Evolutionary conservation across 2,329 filamentous ascomycete genomes (phyloP), one percentile per base, ranked within the genome.

Genomic region (Paramyrothecium roridum): DNA sequence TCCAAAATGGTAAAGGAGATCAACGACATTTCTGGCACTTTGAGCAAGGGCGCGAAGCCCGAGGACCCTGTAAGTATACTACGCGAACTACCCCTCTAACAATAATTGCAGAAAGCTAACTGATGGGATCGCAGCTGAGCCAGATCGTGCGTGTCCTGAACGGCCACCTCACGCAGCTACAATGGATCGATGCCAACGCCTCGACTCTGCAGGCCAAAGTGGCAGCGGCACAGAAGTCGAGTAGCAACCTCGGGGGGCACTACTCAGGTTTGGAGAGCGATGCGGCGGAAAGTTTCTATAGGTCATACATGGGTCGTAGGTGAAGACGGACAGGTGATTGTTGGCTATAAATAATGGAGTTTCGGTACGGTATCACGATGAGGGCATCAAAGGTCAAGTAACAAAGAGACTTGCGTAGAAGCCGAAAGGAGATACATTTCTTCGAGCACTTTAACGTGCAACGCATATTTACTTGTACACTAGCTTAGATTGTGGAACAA

Each of bases 1-100:
- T 87, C 86, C 50, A 93, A 91, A 75, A 98, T 99, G 92, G 96
- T 99, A 64, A 93, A 96, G 69, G 95, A 98, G 74, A 96, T 99
- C 70, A 99, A 99, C 70, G 86, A 88, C 63, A 93, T 96, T 59
- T 95, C 91, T n/a, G 84, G 90, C 54, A 91, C 87, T 22, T 77
- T 99, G 61, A 93, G 86, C 80, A 96, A 96, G 81, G 91, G 89
- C 56, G 88, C 83, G 73, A 96, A 96, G 74, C 84, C 90, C 26
- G 90, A 95, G 70, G 91, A 95, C 74, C 90, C 90, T 62, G 91
- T 95, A 82, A 75, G 87, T 82, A 4, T 6, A 30, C 10, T 65
- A 69, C 56, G 61, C 65, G 43, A 34, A 47, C 37, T 3, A 12
- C 19, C 43, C n/a, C 33, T 30, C 17, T 8, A 22, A 21, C 48